Conservation (phyloP, 2,329 filamentous ascomycete species). For the Raffaelea arxii region DNA sequence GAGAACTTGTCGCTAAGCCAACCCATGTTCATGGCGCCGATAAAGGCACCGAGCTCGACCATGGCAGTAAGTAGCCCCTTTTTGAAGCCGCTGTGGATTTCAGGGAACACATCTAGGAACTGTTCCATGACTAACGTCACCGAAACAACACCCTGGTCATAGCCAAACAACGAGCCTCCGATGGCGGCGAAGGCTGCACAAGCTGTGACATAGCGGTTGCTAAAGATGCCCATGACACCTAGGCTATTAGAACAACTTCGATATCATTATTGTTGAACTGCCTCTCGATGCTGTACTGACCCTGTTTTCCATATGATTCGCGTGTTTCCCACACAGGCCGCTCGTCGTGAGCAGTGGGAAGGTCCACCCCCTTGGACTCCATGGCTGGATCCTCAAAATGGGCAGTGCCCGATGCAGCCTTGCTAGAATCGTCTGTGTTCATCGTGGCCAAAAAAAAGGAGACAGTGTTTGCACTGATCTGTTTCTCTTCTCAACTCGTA, state of each 20-base stretch:
- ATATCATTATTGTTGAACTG: neutral
- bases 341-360: neutral
- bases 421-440: too few relatives aligned
- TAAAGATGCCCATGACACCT: neutral
- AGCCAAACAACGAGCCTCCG: neutral
- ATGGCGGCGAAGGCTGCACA: neutral
- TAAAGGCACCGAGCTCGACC: neutral
- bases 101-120: neutral
- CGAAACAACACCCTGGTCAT: conserved; percentile 1
- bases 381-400: neutral
- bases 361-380: neutral
- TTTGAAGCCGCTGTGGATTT: neutral
- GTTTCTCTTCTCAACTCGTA: too few relatives aligned
- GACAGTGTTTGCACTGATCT: too few relatives aligned
- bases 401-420: neutral
- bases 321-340: neutral
- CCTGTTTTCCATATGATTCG: neutral
- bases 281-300: neutral
- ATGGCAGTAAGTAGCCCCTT: neutral
- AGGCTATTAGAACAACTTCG: neutral
- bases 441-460: too few relatives aligned
- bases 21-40: neutral
- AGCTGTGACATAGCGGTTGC: neutral
- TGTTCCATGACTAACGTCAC: neutral
- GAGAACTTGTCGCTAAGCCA: neutral